Base-by-base conservation (phyloP, 2,329 filamentous ascomycete species). In the Fusarium clavum region DNA sequence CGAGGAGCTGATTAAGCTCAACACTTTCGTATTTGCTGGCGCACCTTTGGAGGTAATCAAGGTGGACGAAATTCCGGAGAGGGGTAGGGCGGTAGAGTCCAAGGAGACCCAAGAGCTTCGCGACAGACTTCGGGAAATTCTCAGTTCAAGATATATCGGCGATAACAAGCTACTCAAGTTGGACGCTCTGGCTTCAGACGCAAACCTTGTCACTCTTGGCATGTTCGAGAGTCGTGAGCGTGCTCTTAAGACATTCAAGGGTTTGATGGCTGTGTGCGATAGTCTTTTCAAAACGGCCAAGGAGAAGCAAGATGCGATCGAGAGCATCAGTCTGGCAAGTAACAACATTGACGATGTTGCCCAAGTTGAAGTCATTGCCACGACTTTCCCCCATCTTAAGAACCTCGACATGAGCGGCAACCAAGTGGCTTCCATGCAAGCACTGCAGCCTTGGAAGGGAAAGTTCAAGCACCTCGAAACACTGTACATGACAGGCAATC, bases 351-450 rank as follows among this genome's bases (percentile, higher is more conserved):
- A 88, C 53, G 90, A 92, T 68, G 87, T 97, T 40, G 79, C 83
- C 22, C 87, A 91, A 56, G 91, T 98, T 53, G 93, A 91, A 54
- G 86, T 89, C 2, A 85, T 98, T 3, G 90, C 93, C 12, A 87
- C 89, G 55, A 94, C 92, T 1, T 92, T 98, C 57, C 94, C 94
- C 1, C 91, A 94, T 66, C 84, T 98, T 64, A 91, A 93, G 77
- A 94, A 97, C 71, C 88, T 99, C 14, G 95, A 98, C 72, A 87
- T 98, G 27, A 96, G 93, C 57, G 88, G 91, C 77, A 98, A 98
- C 81, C 88, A 90, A 43, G 88, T 99, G 73, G 84, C 86, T 62
- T 88, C 87, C 54, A 80, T 94, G 53, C 87, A 89, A 60, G 87
- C 88, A 12, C 80, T 99, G 48, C 87, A 90, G 55, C 87, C 85